phyloP scores from a whole-genome alignment of 495 filamentous ascomycete genomes.

The Neurospora sp. region DNA sequence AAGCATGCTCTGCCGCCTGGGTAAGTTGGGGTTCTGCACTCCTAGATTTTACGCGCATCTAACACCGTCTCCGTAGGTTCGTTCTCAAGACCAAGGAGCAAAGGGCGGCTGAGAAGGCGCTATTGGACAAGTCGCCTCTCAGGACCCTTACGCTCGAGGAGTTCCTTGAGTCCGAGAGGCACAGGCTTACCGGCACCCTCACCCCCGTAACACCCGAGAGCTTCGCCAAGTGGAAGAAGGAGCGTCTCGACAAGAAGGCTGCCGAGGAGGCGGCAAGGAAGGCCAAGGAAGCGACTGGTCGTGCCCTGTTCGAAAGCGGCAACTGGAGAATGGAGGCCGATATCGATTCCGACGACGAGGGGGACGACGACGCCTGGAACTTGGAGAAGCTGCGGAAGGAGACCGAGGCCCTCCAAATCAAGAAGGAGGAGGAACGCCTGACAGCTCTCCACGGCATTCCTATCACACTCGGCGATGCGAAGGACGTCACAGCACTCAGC shows the following conservation, averaged over 20 bases:
- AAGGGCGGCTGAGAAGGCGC: conserved; percentile 88
- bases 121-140: conserved; percentile 91
- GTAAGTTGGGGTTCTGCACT: conserved; percentile 36
- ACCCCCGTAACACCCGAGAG: conserved; percentile 88
- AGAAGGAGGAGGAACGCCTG: conserved; percentile 51
- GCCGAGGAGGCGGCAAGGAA: conserved; percentile 77
- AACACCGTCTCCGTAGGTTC: conserved; percentile 48
- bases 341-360: conserved; percentile 47
- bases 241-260: conserved; percentile 87
- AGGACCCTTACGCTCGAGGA: conserved; percentile 94
- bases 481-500: background rate
- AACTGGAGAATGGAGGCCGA: conserved; percentile 72
- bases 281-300: conserved; percentile 90
- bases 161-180: conserved; percentile 88
- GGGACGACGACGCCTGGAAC: conserved; percentile 61
- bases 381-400: conserved; percentile 62
- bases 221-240: conserved; percentile 93
- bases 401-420: conserved; percentile 54
- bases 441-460: conserved; percentile 21
- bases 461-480: background rate
- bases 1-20: conserved; percentile 89
- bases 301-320: conserved; percentile 90
- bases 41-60: conserved; percentile 9
- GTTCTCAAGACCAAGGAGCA: conserved; percentile 97
- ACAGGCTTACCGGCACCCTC: conserved; percentile 79